Conservation (phyloP, 345 rosid species). For the Rhizophora apiculata region DNA sequence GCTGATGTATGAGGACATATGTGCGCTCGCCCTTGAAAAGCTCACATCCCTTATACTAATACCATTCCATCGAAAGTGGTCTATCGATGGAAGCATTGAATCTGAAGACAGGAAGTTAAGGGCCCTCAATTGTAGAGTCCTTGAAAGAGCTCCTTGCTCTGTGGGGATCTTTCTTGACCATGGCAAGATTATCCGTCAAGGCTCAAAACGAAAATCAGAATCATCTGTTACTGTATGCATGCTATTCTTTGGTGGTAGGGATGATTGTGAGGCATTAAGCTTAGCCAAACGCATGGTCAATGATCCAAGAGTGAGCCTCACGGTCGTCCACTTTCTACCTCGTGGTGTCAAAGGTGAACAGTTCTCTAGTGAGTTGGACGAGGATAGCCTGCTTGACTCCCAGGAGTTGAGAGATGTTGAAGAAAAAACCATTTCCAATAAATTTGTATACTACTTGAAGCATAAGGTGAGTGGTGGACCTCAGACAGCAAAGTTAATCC, state of each 20-base stretch:
- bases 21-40: conserved; percentile 52
- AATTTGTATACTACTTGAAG: conserved; percentile 22
- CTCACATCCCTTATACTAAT: conserved; percentile 43
- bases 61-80: conserved; percentile 58
- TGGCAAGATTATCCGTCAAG: conserved; percentile 7
- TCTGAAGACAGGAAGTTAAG: conserved; percentile 30
- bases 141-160: conserved; percentile 56
- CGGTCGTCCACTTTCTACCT: conserved; percentile 28
- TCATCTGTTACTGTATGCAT: conserved; percentile 3
- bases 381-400: conserved; percentile 35
- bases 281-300: conserved; percentile 47
- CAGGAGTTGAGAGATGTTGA: conserved; percentile 33
- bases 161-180: conserved; percentile 46
- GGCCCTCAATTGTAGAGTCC: conserved; percentile 42
- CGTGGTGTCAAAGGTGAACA: not conserved
- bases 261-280: conserved; percentile 54
- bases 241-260: conserved; percentile 60
- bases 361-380: not conserved
- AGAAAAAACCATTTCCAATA: not conserved
- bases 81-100: conserved; percentile 32
- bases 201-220: not conserved
- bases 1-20: conserved; percentile 57
- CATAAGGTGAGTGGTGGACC: conserved; percentile 41
- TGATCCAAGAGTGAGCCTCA: conserved; percentile 25
- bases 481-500: conserved; percentile 27